These are phyloP conservation scores for Draba incana DNA, from an alignment of 345 rosid genomes.

Conservation along the genomic window DNA sequence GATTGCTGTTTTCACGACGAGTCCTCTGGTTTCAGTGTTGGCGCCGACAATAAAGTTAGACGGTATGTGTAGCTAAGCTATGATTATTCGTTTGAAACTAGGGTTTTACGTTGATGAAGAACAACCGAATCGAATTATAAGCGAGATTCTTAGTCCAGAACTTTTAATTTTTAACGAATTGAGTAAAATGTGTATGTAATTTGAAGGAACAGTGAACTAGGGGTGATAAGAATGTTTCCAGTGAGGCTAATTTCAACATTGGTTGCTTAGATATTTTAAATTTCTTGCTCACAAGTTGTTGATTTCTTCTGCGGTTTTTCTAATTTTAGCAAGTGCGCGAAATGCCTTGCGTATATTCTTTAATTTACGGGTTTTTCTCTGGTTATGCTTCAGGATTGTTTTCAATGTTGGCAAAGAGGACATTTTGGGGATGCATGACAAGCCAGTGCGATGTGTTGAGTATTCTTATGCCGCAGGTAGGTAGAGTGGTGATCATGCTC, in stretches of 20 bases:
- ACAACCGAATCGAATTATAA: too few species aligned
- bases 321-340: not conserved
- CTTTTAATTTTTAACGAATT: not conserved
- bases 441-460: constrained; percentile 92
- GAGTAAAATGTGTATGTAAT: not conserved
- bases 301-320: too few species aligned
- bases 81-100: constrained; percentile 1
- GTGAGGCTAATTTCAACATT: not conserved
- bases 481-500: constrained; percentile 24
- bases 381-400: constrained; percentile 66
- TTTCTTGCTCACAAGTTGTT: constrained; percentile 8
- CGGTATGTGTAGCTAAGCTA: constrained; percentile 45
- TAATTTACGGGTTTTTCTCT: not conserved
- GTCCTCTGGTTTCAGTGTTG: constrained; percentile 92
- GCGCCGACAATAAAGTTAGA: constrained; percentile 78
- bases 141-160: too few species aligned
- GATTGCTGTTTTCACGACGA: constrained; percentile 99
- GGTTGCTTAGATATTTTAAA: not conserved
- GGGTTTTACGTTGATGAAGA: constrained; percentile 3
- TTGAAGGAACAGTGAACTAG: too few species aligned
- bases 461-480: constrained; percentile 95
- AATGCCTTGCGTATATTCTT: not conserved
- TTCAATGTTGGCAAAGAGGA: constrained; percentile 83
- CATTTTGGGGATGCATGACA: constrained; percentile 86
- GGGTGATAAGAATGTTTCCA: not conserved